Evolutionary conservation across 805 yeast genomes (phyloP), one percentile per base, ranked within the genome.

Genomic region (Candida saitoana): DNA sequence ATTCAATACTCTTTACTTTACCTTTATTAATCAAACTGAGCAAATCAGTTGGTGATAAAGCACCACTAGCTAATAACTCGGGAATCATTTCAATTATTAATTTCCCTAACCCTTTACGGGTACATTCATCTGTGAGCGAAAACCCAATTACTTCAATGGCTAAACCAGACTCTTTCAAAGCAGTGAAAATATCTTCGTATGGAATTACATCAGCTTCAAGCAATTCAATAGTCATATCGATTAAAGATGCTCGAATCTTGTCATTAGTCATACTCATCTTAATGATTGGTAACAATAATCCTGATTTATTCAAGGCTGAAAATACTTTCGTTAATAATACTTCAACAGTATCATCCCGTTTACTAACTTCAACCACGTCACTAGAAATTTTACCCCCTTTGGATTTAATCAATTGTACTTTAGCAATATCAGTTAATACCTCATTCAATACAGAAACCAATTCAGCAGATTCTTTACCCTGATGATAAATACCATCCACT

Each of bases 171-270:
- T 53, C 54, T 42, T 47, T 56, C 39, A 63, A 48, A 6, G 68
- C 67, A 3, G 18, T 45, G 39, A 63, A 62, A 3, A 63, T 51
- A 18, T 62, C 65, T 38, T 54, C 50, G 46, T 55, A 63, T 2
- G 68, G 67, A 45, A 62, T 62, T 6, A 56, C 67, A 18, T 54
- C 57, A 6, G 60, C 58, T 32, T 54, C 46, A 17, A 64, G 35
- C 25, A 62, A 48, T 17, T 58, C 53, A 29, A 60, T 48, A 7
- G 59, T 49, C 8, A 60, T 46, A 27, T 56, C 51, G 18, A 51
- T 51, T 15, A 62, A 39, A 11, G 52, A 54, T 5, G 46, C 50
- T 35, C 69, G 51, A 3, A 54, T 56, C 34, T 58, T 48, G 18
- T 55, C 59, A 40, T 64, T 67, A 8, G 63, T 54, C 25, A 63